A percentile compares a stretch with the other conserved stretches of the same genome.
Conservation (phyloP, 495 filamentous ascomycete species). For the Sporormia fimetaria region DNA sequence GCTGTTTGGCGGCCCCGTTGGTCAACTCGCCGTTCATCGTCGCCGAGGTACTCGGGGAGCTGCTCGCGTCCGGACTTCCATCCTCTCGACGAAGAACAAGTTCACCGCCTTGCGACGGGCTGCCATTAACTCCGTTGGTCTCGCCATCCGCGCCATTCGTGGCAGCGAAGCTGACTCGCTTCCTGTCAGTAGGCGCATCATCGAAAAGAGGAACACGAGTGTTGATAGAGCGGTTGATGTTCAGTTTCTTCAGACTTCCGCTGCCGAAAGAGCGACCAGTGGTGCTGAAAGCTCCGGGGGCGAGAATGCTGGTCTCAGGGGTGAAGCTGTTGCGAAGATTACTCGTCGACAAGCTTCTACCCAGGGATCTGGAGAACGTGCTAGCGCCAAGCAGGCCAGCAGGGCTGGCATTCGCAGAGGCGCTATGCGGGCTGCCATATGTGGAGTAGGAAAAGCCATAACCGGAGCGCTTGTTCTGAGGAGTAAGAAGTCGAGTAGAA, state of each 20-base stretch:
- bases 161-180: slow-evolving; percentile 83
- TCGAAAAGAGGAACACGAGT: slow-evolving; percentile 42
- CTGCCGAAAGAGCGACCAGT: slow-evolving; percentile 49
- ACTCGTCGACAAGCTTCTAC: slow-evolving; percentile 56
- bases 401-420: slow-evolving; percentile 54
- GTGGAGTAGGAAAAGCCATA: slow-evolving; percentile 86
- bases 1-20: slow-evolving; percentile 35
- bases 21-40: slow-evolving; percentile 40
- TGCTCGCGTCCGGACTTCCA: slow-evolving; percentile 49
- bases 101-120: slow-evolving; percentile 31
- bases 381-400: slow-evolving; percentile 54
- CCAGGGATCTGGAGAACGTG: slow-evolving; percentile 44
- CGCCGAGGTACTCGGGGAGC: slow-evolving; percentile 40
- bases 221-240: slow-evolving; percentile 75
- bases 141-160: slow-evolving; percentile 36
- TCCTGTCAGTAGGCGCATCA: slow-evolving; percentile 44
- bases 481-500: slow-evolving; percentile 65
- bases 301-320: slow-evolving; percentile 65
- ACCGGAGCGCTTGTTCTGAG: slow-evolving; percentile 55
- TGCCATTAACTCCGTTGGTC: slow-evolving; percentile 13
- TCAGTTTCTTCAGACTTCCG: slow-evolving; percentile 72
- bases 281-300: slow-evolving; percentile 73
- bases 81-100: slow-evolving; percentile 35
- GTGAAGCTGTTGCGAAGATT: slow-evolving; percentile 56
- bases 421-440: slow-evolving; percentile 69